phyloP scores from a whole-genome alignment of 495 filamentous ascomycete species.

The Penicillium macrosclerotiorum region DNA sequence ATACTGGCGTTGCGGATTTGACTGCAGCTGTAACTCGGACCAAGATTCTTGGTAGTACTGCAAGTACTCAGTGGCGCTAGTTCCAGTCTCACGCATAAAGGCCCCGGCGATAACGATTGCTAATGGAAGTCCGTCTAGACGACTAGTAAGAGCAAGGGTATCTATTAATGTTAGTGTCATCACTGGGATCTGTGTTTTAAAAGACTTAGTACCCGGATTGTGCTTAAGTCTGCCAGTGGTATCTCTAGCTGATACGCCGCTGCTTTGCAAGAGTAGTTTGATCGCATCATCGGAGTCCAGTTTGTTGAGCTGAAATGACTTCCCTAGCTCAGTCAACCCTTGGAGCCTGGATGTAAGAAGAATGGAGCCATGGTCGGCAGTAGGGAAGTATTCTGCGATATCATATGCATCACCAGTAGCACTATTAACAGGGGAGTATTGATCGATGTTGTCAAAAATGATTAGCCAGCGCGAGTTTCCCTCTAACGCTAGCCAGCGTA shows the following conservation, averaged over 20 bases:
- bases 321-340: constrained; percentile 26
- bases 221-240: constrained; percentile 1
- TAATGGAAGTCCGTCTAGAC: constrained; percentile 42
- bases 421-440: constrained; percentile 22
- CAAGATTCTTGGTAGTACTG: constrained; percentile 39
- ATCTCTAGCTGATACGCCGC: background rate
- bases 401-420: constrained; percentile 27
- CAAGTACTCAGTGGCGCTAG: constrained; percentile 34
- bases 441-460: constrained; percentile 44
- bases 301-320: constrained; percentile 21
- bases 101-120: constrained; percentile 43
- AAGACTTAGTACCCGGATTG: constrained; percentile 6
- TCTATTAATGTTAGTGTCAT: constrained; percentile 22
- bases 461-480: constrained; percentile 38
- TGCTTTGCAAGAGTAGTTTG: constrained; percentile 25
- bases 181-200: background rate
- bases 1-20: constrained; percentile 29
- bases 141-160: constrained; percentile 16
- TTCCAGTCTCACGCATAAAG: constrained; percentile 37
- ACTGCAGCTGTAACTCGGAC: constrained; percentile 33
- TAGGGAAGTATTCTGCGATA: constrained; percentile 31
- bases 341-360: constrained; percentile 39
- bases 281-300: constrained; percentile 18
- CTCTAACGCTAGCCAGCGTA: constrained; percentile 24
- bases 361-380: constrained; percentile 39